Conservation (phyloP, 345 rosid genomes). For the Eucalyptus curtisii region DNA sequence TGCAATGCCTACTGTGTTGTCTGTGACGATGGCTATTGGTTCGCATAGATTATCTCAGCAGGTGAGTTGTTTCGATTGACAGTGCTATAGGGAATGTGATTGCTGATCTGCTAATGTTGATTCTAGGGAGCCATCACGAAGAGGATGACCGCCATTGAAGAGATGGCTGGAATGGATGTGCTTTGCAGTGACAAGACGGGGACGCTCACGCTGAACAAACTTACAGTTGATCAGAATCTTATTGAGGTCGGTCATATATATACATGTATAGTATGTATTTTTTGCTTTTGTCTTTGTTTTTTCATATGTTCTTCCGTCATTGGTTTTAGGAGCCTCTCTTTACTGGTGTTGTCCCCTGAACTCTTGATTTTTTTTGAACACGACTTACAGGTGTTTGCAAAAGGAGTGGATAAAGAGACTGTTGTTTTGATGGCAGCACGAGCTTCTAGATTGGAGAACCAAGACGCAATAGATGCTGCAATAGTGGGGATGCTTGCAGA, state of each 20-base stretch:
- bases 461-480: slow-evolving; percentile 96
- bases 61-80: slow-evolving; percentile 24
- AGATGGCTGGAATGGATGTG: slow-evolving; percentile 99
- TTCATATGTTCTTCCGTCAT: background rate
- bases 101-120: background rate
- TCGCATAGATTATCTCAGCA: slow-evolving; percentile 93
- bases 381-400: slow-evolving; percentile 58
- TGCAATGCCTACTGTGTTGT: slow-evolving; percentile 98
- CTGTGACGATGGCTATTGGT: slow-evolving; percentile 99
- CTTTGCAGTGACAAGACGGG: slow-evolving; percentile 99
- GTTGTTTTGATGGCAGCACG: slow-evolving; percentile 94
- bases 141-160: slow-evolving; percentile 99
- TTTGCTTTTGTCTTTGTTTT: background rate
- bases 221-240: slow-evolving; percentile 91
- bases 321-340: background rate
- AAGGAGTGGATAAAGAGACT: slow-evolving; percentile 81
- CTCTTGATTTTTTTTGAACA: background rate
- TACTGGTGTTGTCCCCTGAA: background rate
- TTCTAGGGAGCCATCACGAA: slow-evolving; percentile 95
- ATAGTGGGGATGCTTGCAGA: slow-evolving; percentile 97
- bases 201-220: slow-evolving; percentile 86
- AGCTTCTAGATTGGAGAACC: slow-evolving; percentile 91
- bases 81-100: background rate
- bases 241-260: slow-evolving; percentile 45
- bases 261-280: background rate